Percentiles rank a stretch among this genome's conserved stretches.
Evolutionary conservation across 2,329 filamentous ascomycete genomes (phyloP).

Genomic region (Fonsecaea monophora): DNA sequence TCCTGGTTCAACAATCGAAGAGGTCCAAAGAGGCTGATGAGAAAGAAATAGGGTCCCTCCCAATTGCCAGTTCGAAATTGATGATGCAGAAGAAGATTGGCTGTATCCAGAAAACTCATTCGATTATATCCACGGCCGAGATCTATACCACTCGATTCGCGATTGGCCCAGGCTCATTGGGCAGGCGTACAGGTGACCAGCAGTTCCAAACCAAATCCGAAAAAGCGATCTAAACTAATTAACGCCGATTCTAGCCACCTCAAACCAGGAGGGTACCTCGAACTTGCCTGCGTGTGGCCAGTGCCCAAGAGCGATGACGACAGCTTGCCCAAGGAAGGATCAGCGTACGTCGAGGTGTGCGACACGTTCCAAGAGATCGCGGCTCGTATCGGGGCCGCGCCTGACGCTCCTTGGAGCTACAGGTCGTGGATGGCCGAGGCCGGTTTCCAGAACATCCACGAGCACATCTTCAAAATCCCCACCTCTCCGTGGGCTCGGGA

Average conservation of each 20-base stretch:
- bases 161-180: slow-evolving; percentile 24
- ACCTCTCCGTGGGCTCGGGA: slow-evolving; percentile 42
- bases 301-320: slow-evolving; percentile 42
- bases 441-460: slow-evolving; percentile 39
- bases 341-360: slow-evolving; percentile 44
- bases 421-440: slow-evolving; percentile 29
- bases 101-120: slow-evolving; percentile 38
- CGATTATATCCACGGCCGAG: slow-evolving; percentile 44
- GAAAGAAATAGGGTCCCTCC: slow-evolving; percentile 35
- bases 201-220: not conserved
- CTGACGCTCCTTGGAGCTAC: slow-evolving; percentile 18
- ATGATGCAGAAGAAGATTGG: slow-evolving; percentile 44
- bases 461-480: slow-evolving; percentile 40
- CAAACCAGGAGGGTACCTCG: slow-evolving; percentile 44
- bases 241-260: slow-evolving; percentile 40
- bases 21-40: slow-evolving; percentile 2
- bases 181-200: slow-evolving; percentile 21
- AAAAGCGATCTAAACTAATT: slow-evolving; percentile 33
- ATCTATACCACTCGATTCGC: slow-evolving; percentile 33
- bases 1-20: slow-evolving; percentile 2
- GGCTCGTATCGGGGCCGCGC: slow-evolving; percentile 38
- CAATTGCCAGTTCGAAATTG: slow-evolving; percentile 44
- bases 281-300: slow-evolving; percentile 40
- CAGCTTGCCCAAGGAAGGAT: slow-evolving; percentile 41
- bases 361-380: slow-evolving; percentile 41